Evolutionary conservation across 257 asterid genomes (phyloP).

Genomic region (Henckelia pumila): DNA sequence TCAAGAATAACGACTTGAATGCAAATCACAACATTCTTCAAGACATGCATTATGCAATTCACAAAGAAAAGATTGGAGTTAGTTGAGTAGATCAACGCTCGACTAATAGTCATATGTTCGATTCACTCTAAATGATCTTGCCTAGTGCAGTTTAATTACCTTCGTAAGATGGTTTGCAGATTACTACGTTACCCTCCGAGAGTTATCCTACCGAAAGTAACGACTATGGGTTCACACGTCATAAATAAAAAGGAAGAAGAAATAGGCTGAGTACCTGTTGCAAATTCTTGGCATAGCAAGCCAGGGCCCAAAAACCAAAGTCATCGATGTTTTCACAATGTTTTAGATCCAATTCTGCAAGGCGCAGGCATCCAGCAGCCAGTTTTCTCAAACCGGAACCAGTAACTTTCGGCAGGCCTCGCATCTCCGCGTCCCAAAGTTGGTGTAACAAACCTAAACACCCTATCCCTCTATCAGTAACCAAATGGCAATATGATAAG

Average conservation of each 20-base stretch:
- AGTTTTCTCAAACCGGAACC: conserved; percentile 57
- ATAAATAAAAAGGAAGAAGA: neutral
- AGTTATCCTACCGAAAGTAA: too few relatives aligned
- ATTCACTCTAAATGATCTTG: too few relatives aligned
- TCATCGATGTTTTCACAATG: conserved; percentile 50
- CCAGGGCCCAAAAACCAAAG: conserved; percentile 69
- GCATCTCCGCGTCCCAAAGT: conserved; percentile 52
- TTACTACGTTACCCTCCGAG: too few relatives aligned
- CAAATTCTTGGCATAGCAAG: conserved; percentile 59
- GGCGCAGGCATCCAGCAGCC: conserved; percentile 63
- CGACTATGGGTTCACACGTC: too few relatives aligned
- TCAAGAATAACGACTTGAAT: neutral
- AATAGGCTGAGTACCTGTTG: conserved; percentile 51
- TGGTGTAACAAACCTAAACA: conserved; percentile 40
- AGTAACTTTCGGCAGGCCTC: conserved; percentile 46
- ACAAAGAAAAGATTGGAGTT: too few relatives aligned
- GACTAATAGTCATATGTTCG: too few relatives aligned
- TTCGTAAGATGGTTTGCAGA: too few relatives aligned
- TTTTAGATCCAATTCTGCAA: conserved; percentile 62
- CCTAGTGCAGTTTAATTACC: too few relatives aligned
- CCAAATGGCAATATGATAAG: conserved; percentile 53
- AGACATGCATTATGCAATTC: too few relatives aligned
- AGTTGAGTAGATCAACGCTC: too few relatives aligned
- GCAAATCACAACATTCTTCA: neutral
- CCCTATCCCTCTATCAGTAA: conserved; percentile 57